These are phyloP conservation scores for Zasmidium angulare DNA, from an alignment of 2,329 filamentous ascomycete species.

Conservation along the genomic window DNA sequence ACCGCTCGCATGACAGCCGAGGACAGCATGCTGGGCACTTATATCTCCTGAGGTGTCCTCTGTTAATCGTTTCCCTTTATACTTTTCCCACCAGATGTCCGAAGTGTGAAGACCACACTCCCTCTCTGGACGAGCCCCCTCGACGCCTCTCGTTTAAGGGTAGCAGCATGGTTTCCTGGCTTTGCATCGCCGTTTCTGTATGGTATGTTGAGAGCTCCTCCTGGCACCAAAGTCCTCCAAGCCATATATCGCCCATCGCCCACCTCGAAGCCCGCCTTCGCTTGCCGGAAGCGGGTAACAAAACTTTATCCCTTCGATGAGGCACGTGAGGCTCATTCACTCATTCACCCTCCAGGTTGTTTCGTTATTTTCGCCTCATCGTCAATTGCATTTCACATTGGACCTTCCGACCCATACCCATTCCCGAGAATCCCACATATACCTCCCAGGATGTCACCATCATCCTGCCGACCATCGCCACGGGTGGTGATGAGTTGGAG, in stretches of 20 bases:
- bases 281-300: conserved; percentile 17
- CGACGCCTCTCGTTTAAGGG: conserved; percentile 33
- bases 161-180: conserved; percentile 37
- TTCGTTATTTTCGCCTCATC: conserved; percentile 82
- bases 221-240: not conserved
- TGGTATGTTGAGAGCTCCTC: conserved; percentile 28
- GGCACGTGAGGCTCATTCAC: conserved; percentile 29
- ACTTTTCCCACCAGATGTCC: conserved; percentile 22
- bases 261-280: conserved; percentile 1
- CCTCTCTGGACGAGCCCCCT: conserved; percentile 25
- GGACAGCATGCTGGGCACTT: conserved; percentile 31
- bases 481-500: conserved; percentile 77
- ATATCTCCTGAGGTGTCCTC: conserved; percentile 29
- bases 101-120: conserved; percentile 30
- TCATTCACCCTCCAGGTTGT: conserved; percentile 60
- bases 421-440: conserved; percentile 76
- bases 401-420: conserved; percentile 80
- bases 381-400: conserved; percentile 85
- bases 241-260: too few relatives aligned
- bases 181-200: conserved; percentile 32
- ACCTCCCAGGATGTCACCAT: conserved; percentile 85
- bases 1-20: conserved; percentile 35
- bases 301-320: conserved; percentile 19
- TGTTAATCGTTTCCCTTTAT: conserved; percentile 26
- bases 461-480: conserved; percentile 89